These are phyloP conservation scores for Pseudonitzschia multistriata DNA, from an alignment of 108 stramenopile species.

Conservation along the genomic window DNA sequence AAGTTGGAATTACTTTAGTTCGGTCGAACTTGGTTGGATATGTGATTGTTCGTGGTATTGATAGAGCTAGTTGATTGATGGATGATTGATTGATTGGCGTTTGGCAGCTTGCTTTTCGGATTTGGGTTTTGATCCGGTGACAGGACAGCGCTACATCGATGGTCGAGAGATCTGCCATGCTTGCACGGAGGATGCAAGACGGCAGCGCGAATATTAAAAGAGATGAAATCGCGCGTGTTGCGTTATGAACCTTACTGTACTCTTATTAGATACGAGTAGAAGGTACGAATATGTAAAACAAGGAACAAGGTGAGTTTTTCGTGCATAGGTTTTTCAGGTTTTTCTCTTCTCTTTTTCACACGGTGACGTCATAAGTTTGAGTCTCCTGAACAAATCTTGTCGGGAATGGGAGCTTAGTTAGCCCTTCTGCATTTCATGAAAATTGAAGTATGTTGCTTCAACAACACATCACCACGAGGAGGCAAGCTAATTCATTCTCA, in stretches of 20 bases:
- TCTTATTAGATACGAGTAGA: too few species aligned
- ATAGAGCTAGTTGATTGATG: background rate
- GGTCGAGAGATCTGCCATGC: background rate
- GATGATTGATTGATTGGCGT: conserved; percentile 8
- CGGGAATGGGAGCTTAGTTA: background rate
- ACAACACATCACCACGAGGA: background rate
- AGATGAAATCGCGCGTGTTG: too few species aligned
- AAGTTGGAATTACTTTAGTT: background rate
- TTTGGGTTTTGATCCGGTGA: background rate
- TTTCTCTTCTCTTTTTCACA: background rate
- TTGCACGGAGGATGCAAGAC: conserved; percentile 2
- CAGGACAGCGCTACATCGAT: background rate
- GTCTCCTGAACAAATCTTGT: too few species aligned
- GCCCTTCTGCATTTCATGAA: background rate
- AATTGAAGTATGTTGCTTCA: background rate
- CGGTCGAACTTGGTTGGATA: background rate
- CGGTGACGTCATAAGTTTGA: background rate
- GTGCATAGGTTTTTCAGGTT: too few species aligned
- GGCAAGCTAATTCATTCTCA: too few species aligned
- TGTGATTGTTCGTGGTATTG: background rate
- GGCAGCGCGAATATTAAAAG: background rate
- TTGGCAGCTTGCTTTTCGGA: conserved; percentile 6
- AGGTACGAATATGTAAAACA: too few species aligned
- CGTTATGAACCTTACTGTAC: too few species aligned
- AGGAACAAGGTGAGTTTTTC: too few species aligned